Conservation (phyloP, 129 eudicot genomes). For the Solidago caesia region DNA sequence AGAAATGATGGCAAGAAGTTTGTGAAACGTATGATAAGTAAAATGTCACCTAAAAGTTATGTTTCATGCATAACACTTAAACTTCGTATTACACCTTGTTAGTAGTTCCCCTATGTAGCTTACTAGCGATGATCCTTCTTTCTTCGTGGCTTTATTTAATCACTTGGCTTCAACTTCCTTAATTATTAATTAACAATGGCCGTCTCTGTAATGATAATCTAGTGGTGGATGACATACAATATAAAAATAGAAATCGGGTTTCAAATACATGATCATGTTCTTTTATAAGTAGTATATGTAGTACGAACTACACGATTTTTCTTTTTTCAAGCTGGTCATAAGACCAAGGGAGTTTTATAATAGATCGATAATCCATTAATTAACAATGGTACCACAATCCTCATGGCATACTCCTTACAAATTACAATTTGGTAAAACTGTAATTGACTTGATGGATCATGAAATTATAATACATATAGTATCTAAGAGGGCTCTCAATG, state of each 20-base stretch:
- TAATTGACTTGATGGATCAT: background rate
- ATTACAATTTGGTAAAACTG: too few relatives aligned
- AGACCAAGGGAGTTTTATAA: too few relatives aligned
- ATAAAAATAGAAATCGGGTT: background rate
- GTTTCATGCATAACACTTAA: background rate
- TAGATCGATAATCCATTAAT: too few relatives aligned
- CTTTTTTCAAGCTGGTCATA: too few relatives aligned
- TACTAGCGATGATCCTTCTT: background rate
- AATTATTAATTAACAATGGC: background rate
- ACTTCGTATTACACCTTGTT: background rate
- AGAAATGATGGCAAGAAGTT: conserved; percentile 87
- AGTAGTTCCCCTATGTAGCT: background rate
- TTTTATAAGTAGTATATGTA: too few relatives aligned
- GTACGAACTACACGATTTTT: too few relatives aligned
- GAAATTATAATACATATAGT: background rate
- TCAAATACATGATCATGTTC: too few relatives aligned
- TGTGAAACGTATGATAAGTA: conserved; percentile 24
- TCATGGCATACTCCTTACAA: too few relatives aligned
- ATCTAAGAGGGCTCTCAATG: too few relatives aligned
- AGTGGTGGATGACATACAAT: background rate
- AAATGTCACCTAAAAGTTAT: too few relatives aligned
- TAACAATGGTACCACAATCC: too few relatives aligned
- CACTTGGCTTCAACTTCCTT: background rate
- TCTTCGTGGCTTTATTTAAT: background rate
- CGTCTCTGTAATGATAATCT: background rate